phyloP scores from a whole-genome alignment of 1,284 basidiomycete genomes.

The Ganoderma multipileum region DNA sequence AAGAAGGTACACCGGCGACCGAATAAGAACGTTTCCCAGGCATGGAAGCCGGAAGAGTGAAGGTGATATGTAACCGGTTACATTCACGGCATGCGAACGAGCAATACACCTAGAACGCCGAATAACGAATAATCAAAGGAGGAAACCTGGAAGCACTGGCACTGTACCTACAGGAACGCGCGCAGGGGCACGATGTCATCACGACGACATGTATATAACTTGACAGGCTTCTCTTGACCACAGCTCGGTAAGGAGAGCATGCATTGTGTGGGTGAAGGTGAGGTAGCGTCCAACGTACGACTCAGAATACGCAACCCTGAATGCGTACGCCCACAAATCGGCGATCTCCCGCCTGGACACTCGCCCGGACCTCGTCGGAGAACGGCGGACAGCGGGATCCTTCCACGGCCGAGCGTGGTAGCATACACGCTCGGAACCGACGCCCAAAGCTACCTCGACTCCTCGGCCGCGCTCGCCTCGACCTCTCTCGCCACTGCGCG shows the following conservation, averaged over 20 bases:
- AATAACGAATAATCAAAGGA: background rate
- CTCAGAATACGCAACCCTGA: too few species aligned
- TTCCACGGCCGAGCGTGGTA: background rate
- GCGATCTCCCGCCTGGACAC: background rate
- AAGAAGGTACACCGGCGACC: background rate
- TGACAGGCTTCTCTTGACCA: background rate
- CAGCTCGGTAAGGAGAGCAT: too few species aligned
- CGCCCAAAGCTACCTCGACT: background rate
- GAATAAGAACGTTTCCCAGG: background rate
- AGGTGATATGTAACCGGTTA: background rate
- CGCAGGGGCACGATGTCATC: background rate
- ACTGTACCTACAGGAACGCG: background rate
- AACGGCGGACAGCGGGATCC: background rate
- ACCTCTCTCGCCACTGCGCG: conserved; percentile 9
- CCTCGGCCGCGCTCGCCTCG: background rate
- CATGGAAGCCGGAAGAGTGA: background rate
- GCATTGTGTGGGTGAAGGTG: background rate
- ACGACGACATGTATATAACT: too few species aligned
- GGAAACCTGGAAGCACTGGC: background rate
- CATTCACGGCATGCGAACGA: background rate
- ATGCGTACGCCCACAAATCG: background rate
- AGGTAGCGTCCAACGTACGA: background rate
- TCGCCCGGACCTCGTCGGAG: background rate
- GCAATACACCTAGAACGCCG: background rate
- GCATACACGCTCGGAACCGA: background rate